Conservation (phyloP, 371 early-diverging fungal genomes). For the Enteropsectra breve region DNA sequence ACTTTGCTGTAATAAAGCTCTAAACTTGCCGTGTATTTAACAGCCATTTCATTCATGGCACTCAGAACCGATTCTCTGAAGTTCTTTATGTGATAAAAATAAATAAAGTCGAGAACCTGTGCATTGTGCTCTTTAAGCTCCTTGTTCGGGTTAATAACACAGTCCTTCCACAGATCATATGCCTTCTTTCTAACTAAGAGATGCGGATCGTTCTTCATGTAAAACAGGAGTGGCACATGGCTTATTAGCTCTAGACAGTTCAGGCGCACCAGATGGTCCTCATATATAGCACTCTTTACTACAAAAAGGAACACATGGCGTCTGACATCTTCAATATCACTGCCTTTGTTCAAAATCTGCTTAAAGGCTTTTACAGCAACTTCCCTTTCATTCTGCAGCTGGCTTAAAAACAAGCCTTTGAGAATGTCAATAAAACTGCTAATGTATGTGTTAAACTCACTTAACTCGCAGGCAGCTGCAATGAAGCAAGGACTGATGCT, state of each 20-base stretch:
- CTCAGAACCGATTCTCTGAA: not conserved
- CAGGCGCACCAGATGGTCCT: not conserved
- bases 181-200: conserved; percentile 30
- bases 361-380: conserved; percentile 28
- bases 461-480: conserved; percentile 35
- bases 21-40: not conserved
- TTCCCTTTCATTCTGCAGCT: not conserved
- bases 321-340: conserved; percentile 4
- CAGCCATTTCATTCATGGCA: not conserved
- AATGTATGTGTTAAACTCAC: conserved; percentile 22
- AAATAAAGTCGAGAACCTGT: conserved; percentile 24
- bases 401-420: conserved; percentile 23
- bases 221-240: conserved; percentile 22
- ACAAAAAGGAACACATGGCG: not conserved
- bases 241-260: conserved; percentile 17
- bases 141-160: conserved; percentile 30
- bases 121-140: conserved; percentile 6
- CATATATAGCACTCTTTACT: conserved; percentile 1
- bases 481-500: conserved; percentile 3
- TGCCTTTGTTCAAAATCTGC: not conserved
- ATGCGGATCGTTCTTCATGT: conserved; percentile 29
- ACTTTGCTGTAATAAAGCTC: too few species aligned
- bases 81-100: not conserved
- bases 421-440: conserved; percentile 15
- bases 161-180: conserved; percentile 23